Percentiles rank a stretch among this genome's conserved stretches.
Evolutionary conservation across 306 rosid species (phyloP).

Genomic region (Vigna nakashimae): DNA sequence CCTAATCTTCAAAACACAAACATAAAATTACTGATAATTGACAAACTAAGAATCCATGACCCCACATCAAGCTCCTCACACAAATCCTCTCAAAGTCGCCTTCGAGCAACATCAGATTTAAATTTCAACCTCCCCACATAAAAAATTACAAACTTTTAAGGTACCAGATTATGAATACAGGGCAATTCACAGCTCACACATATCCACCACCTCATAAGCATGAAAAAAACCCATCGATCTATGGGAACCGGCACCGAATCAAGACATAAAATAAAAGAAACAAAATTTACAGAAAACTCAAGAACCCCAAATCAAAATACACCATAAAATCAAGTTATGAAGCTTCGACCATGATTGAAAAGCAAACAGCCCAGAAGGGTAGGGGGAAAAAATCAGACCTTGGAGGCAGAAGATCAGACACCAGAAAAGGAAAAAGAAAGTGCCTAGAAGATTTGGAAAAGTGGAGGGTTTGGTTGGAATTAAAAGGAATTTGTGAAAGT

Average conservation of each 20-base stretch:
- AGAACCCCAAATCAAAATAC: conserved; percentile 29
- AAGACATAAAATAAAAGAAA: neutral
- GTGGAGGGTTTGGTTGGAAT: neutral
- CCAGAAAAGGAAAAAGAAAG: neutral
- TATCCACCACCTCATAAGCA: neutral
- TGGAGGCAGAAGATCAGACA: conserved; percentile 2
- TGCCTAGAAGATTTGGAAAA: neutral
- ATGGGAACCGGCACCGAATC: neutral
- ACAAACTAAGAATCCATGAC: conserved; percentile 42
- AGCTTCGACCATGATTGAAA: neutral
- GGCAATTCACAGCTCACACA: neutral
- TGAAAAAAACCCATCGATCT: conserved; percentile 31
- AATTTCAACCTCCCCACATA: conserved; percentile 8
- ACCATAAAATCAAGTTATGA: neutral
- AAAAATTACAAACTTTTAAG: neutral
- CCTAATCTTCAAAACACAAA: neutral
- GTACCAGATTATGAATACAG: conserved; percentile 5
- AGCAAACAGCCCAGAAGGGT: conserved; percentile 26
- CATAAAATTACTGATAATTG: conserved; percentile 3
- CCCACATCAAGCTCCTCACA: conserved; percentile 37
- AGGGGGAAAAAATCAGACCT: conserved; percentile 39
- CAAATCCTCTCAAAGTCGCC: conserved; percentile 9
- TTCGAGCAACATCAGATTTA: conserved; percentile 24
- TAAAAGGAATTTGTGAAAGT: neutral
- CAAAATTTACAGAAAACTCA: conserved; percentile 4